Evolutionary conservation across 805 yeast species (phyloP).

Genomic region (Saccharomyces cerevisiae): DNA sequence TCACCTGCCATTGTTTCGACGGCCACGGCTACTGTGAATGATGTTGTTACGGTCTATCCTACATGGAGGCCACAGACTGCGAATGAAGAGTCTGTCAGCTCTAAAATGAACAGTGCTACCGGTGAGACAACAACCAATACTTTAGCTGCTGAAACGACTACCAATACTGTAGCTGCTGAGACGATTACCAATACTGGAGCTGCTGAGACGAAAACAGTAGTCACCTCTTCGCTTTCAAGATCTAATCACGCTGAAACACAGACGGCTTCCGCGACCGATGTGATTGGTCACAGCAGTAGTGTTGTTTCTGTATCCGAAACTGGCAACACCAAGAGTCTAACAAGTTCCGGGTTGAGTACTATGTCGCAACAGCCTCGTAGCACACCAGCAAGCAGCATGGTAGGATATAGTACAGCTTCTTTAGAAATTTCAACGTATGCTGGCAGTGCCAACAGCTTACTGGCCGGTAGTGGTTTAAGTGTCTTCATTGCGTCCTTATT

Average conservation of each 20-base stretch:
- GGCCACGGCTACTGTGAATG: constrained; percentile 26
- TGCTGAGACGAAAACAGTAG: not conserved
- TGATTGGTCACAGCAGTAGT: not conserved
- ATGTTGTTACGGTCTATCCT: constrained; percentile 29
- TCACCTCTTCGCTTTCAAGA: not conserved
- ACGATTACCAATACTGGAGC: not conserved
- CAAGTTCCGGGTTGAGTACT: too few species aligned
- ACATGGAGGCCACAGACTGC: constrained; percentile 24
- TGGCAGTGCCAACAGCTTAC: too few species aligned
- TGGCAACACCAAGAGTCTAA: too few species aligned
- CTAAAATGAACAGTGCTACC: not conserved
- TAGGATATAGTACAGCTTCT: too few species aligned
- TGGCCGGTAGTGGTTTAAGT: too few species aligned
- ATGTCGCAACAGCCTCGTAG: too few species aligned
- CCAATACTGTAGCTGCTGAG: not conserved
- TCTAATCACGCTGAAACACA: not conserved
- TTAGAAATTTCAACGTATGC: too few species aligned
- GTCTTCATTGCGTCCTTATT: too few species aligned
- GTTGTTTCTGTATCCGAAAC: not conserved
- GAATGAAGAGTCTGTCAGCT: constrained; percentile 3
- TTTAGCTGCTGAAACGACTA: not conserved
- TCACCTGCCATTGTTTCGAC: constrained; percentile 26
- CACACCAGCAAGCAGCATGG: too few species aligned
- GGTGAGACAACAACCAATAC: not conserved
- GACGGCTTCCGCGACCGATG: not conserved